Evolutionary conservation across 176 grass and related monocot genomes (phyloP).

Genomic region (Avena sativa): DNA sequence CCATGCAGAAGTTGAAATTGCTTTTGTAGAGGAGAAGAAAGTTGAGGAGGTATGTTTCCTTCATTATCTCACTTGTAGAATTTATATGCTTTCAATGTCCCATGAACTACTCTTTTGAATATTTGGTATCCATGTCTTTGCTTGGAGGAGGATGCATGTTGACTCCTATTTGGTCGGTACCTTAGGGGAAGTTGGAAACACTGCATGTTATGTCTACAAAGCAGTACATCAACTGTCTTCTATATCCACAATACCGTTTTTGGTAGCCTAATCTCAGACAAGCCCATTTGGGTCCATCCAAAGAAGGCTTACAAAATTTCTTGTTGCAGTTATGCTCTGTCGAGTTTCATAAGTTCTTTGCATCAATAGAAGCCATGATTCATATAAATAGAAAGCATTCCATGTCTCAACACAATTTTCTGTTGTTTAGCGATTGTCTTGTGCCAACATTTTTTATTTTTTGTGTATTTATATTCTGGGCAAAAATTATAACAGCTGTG

Average conservation of each 20-base stretch:
- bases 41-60: slow-evolving; percentile 59
- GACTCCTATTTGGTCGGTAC: slow-evolving; percentile 18
- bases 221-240: background rate
- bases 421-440: slow-evolving; percentile 15
- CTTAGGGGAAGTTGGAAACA: background rate
- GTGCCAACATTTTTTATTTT: slow-evolving; percentile 21
- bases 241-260: slow-evolving; percentile 13
- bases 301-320: background rate
- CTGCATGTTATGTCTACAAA: background rate
- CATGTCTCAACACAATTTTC: slow-evolving; percentile 21
- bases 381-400: background rate
- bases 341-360: slow-evolving; percentile 10
- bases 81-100: slow-evolving; percentile 33
- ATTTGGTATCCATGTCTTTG: slow-evolving; percentile 22
- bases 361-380: background rate
- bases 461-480: slow-evolving; percentile 28
- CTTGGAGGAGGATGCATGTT: background rate
- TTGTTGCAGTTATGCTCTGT: slow-evolving; percentile 31
- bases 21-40: slow-evolving; percentile 83
- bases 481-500: background rate
- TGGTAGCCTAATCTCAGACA: background rate
- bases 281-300: background rate
- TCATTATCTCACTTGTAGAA: slow-evolving; percentile 15
- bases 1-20: slow-evolving; percentile 90
- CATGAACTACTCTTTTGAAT: slow-evolving; percentile 1